Percentiles rank a stretch among this genome's conserved stretches.
These are phyloP conservation scores for Ophiocordyceps sinensis DNA, from an alignment of 2,329 filamentous ascomycete species.

Conservation along the genomic window DNA sequence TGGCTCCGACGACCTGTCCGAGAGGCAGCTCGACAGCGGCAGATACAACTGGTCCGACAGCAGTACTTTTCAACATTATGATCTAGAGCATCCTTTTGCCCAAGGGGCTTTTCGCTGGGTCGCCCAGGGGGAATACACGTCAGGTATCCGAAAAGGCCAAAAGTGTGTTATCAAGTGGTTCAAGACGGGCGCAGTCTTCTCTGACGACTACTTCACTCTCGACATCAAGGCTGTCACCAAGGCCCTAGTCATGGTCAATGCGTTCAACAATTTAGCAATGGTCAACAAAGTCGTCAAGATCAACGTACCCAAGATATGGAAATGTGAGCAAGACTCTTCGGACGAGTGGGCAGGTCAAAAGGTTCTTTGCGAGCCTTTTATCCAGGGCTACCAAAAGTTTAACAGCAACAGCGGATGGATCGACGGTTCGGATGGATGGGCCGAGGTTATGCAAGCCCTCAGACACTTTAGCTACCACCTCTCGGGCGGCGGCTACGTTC, in stretches of 20 bases:
- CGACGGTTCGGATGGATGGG: constrained; percentile 14
- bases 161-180: constrained; percentile 23
- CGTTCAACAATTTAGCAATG: constrained; percentile 18
- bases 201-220: constrained; percentile 17
- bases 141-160: constrained; percentile 15
- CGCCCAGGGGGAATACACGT: constrained; percentile 13
- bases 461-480: constrained; percentile 28
- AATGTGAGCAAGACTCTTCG: constrained; percentile 2
- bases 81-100: constrained; percentile 3
- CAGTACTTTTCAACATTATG: background rate
- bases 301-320: constrained; percentile 21
- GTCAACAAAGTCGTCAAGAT: constrained; percentile 17
- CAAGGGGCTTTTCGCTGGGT: constrained; percentile 7
- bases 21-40: constrained; percentile 1
- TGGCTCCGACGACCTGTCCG: too few species aligned
- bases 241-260: constrained; percentile 19
- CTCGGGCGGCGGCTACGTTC: constrained; percentile 19
- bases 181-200: constrained; percentile 20
- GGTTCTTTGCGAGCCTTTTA: constrained; percentile 21
- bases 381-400: constrained; percentile 26
- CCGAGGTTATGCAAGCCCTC: constrained; percentile 24
- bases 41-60: constrained; percentile 5
- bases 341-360: constrained; percentile 7
- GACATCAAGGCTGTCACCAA: constrained; percentile 22
- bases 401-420: constrained; percentile 28